Percentiles rank a stretch among this genome's conserved stretches.
These are phyloP conservation scores for Silene uniflora DNA, from an alignment of 148 eudicot species.

Conservation along the genomic window DNA sequence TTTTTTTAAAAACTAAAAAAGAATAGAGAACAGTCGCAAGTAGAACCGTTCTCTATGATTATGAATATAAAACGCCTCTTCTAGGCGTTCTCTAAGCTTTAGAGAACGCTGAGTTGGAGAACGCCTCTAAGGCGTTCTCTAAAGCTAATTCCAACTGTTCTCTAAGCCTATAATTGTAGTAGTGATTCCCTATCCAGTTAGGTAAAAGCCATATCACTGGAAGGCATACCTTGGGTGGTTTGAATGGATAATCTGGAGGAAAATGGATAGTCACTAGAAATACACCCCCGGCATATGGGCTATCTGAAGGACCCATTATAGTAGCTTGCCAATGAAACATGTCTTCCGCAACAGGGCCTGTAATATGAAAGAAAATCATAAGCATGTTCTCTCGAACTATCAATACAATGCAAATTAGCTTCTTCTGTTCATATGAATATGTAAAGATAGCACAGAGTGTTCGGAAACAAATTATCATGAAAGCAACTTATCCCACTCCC, in stretches of 20 bases:
- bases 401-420: too few relatives aligned
- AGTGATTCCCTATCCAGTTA: too few relatives aligned
- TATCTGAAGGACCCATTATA: slow-evolving; percentile 12
- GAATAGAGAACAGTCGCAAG: too few relatives aligned
- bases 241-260: slow-evolving; percentile 9
- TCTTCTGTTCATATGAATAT: neutral
- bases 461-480: neutral
- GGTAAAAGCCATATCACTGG: too few relatives aligned
- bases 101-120: too few relatives aligned
- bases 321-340: slow-evolving; percentile 14
- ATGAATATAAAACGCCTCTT: too few relatives aligned
- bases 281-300: slow-evolving; percentile 15
- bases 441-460: neutral
- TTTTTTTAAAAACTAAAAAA: too few relatives aligned
- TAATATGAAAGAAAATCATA: neutral
- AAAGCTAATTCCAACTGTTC: too few relatives aligned
- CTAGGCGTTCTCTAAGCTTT: too few relatives aligned
- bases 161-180: too few relatives aligned
- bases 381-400: neutral
- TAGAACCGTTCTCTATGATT: too few relatives aligned
- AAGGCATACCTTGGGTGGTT: slow-evolving; percentile 15
- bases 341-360: slow-evolving; percentile 9
- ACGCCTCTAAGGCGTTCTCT: too few relatives aligned
- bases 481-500: neutral
- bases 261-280: slow-evolving; percentile 9